These are phyloP conservation scores for Neospermospora avenae DNA, from an alignment of 2,329 filamentous ascomycete genomes.

Conservation along the genomic window DNA sequence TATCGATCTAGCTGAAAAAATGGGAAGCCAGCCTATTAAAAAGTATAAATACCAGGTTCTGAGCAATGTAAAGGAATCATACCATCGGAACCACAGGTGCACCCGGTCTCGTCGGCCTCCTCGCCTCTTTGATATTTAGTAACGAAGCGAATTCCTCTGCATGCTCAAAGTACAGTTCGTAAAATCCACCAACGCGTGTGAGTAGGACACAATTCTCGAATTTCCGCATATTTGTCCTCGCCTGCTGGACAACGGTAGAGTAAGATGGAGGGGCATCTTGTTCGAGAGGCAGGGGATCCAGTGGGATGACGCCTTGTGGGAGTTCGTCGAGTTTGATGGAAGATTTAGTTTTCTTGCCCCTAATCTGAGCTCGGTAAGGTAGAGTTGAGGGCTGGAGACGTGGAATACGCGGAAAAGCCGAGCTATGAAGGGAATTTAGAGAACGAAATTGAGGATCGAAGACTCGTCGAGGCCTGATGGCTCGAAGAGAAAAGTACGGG, in stretches of 20 bases:
- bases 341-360: slow-evolving; percentile 36
- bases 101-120: slow-evolving; percentile 64
- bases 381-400: background rate
- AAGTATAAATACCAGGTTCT: slow-evolving; percentile 1
- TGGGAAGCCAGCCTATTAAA: slow-evolving; percentile 76
- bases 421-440: slow-evolving; percentile 6
- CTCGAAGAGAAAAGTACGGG: slow-evolving; percentile 8
- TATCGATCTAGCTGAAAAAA: slow-evolving; percentile 90
- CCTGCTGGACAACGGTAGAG: slow-evolving; percentile 86
- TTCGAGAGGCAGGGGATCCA: slow-evolving; percentile 37
- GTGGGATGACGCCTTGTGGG: slow-evolving; percentile 47
- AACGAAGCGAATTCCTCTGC: slow-evolving; percentile 84
- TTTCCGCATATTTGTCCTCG: slow-evolving; percentile 81
- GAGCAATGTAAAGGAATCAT: slow-evolving; percentile 18
- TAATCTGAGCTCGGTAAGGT: slow-evolving; percentile 29
- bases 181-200: slow-evolving; percentile 92
- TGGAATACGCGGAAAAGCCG: background rate
- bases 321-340: slow-evolving; percentile 54
- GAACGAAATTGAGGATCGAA: background rate
- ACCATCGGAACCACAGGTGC: slow-evolving; percentile 84
- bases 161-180: slow-evolving; percentile 96
- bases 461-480: slow-evolving; percentile 7
- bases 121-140: slow-evolving; percentile 81
- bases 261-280: slow-evolving; percentile 57
- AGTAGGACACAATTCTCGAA: slow-evolving; percentile 89